phyloP scores from a whole-genome alignment of 352 stramenopile genomes.

The Aphanomyces stellatus region DNA sequence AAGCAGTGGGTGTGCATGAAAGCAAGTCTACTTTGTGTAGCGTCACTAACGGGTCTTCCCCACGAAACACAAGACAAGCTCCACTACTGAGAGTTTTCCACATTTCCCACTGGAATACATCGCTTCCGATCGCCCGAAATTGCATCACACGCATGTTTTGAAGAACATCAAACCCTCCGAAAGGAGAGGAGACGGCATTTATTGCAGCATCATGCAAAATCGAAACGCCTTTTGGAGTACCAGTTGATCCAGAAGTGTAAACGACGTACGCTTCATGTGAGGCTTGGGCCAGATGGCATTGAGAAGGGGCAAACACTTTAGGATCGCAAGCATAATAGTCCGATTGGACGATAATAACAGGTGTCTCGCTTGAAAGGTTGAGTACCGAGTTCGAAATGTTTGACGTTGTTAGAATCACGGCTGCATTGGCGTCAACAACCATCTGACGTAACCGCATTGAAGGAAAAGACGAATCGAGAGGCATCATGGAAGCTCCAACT shows the following conservation, averaged over 20 bases:
- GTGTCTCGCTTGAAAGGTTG: not conserved
- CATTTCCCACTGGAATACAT: not conserved
- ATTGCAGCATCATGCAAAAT: not conserved
- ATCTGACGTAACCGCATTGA: not conserved
- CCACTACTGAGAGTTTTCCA: not conserved
- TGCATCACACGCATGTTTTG: not conserved
- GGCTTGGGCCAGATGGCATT: no score
- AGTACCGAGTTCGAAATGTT: not conserved
- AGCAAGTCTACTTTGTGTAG: no score
- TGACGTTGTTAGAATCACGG: not conserved
- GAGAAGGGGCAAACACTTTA: not conserved
- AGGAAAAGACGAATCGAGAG: not conserved
- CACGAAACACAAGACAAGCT: not conserved
- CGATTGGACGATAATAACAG: not conserved
- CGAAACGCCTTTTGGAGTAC: not conserved
- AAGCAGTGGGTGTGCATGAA: no score
- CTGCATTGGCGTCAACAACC: not conserved
- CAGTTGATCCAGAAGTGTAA: not conserved
- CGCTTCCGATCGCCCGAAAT: not conserved
- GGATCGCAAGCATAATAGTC: not conserved
- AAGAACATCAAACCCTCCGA: not conserved
- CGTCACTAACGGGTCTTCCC: no score
- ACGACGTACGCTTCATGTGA: constrained; percentile 38
- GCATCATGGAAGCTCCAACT: not conserved
- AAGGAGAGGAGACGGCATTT: not conserved